Percentiles rank a stretch among this genome's conserved stretches.
Evolutionary conservation across 768 basidiomycete genomes (phyloP).

Genomic region (Macrolepiota dolichaula): DNA sequence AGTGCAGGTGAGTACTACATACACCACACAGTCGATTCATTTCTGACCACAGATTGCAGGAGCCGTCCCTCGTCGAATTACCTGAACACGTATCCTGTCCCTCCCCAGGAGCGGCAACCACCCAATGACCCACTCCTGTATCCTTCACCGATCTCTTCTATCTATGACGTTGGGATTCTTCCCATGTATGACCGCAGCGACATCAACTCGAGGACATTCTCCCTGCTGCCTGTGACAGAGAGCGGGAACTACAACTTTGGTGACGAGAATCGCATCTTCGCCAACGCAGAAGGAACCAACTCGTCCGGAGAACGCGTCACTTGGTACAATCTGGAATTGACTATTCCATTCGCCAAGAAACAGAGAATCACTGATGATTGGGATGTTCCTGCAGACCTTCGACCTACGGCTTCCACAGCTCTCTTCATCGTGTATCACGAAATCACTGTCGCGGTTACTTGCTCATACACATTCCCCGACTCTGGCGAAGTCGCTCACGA

Average conservation of each 20-base stretch:
- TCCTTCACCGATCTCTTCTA: constrained; percentile 51
- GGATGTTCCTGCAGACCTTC: constrained; percentile 34
- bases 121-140: constrained; percentile 55
- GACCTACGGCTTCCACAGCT: constrained; percentile 49
- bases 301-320: constrained; percentile 26
- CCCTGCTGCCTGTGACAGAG: constrained; percentile 47
- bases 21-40: not conserved
- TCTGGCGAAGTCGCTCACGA: constrained; percentile 28
- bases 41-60: constrained; percentile 26
- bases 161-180: constrained; percentile 47
- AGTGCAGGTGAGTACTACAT: constrained; percentile 49
- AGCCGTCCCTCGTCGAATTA: constrained; percentile 38
- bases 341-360: constrained; percentile 43
- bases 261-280: constrained; percentile 45
- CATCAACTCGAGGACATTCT: constrained; percentile 33
- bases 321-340: constrained; percentile 60
- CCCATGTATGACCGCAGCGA: constrained; percentile 19
- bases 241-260: constrained; percentile 43
- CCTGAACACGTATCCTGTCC: constrained; percentile 49
- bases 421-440: constrained; percentile 57
- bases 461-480: constrained; percentile 48
- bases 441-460: constrained; percentile 48
- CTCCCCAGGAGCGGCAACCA: constrained; percentile 55
- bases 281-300: constrained; percentile 23
- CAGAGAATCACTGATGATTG: constrained; percentile 31